Base-by-base conservation (phyloP, 1,139 yeast species). In the Yamadazyma sp. region DNA sequence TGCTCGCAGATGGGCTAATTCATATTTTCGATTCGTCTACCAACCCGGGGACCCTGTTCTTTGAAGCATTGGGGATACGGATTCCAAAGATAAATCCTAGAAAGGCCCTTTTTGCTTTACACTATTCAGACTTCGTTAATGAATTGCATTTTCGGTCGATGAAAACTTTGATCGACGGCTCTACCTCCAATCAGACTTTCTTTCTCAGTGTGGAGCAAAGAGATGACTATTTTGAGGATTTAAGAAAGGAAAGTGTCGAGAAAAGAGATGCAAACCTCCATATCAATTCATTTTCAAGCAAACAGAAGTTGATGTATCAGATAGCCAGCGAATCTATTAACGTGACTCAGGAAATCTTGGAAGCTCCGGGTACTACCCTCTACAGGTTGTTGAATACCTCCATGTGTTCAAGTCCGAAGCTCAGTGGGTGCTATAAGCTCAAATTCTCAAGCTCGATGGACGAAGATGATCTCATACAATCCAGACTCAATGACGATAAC, bases 61-160 rank as follows among this genome's bases (percentile, higher is more conserved):
- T 78, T 31, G 43, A 58, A 0, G 50, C 61, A 1, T 49, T 68
- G 10, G 55, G 51, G 4, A 48, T 65, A 3, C 52, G 58, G 1
- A 37, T 54, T 3, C 62, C 71, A 6, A 59, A 62, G 0, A 78
- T 87, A 62, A 80, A 81, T n/a, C 85, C 91, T 0, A 73, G 84
- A 47, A 88, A 84, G 55, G 79, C 86, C 38, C 64, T 91, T 7
- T 73, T 77, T 50, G 96, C 95, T 0, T 61, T 89, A 42, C 81
- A 80, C 43, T 82, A 80, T 37, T 70, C 83, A 2, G 70, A 70
- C 23, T 82, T 87, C 57, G 94, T 86, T 3, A 73, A 76, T 17
- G 96, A 88, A 53, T 54, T 88, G 17, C 66, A 77, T 37, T 79
- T 87, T 46, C 74, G 92, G 44, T 71, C 76, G n/a, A 62, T 88